Evolutionary conservation across 768 basidiomycete species (phyloP), one percentile per base, ranked within the genome.

Genomic region (Boletus rex-veris): DNA sequence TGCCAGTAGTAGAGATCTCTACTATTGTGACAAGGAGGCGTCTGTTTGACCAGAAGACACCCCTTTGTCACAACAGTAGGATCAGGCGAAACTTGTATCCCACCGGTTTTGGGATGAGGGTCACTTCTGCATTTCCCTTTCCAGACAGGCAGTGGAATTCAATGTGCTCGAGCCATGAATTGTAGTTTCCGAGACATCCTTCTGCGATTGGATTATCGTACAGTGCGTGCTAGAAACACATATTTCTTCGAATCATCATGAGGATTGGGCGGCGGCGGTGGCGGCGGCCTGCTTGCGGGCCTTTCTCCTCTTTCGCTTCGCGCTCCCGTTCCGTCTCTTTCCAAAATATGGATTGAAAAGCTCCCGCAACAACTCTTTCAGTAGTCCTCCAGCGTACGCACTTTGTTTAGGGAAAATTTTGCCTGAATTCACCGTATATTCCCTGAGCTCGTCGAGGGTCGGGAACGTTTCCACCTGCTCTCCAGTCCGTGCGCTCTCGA

Each of bases 311-410:
- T 58, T 59, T 39, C 50, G 36, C 53, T 62, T 64, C 33, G 33
- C 48, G 10, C 58, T 59, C 16, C 68, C 62, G 18, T 63, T 65
- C 39, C 52, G 55, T n/a, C 55, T 46, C 5, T 7, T 58, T 40
- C 64, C 62, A 28, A 40, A 41, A 37, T 63, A 64, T 0, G 44
- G 41, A 7, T 56, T 35, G 35, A 65, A 9, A 11, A 67, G 67
- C 43, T 64, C 67, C 18, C 74, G 62, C 44, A 75, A 58, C 19
- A 74, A 38, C 11, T 62, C 60, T 1, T 55, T 63, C 24, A 74
- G 56, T 8, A 74, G 54, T 2, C 74, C 67, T 3, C 72, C 72
- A 3, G 63, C 40, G 26, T 58, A 55, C 2, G 68, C 66, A n/a
- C 43, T 50, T 21, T 67, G 38, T 26, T 58, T 70, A 0, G 69